phyloP scores from a whole-genome alignment of 164 flowering plant species.

The Platanus orientalis region DNA sequence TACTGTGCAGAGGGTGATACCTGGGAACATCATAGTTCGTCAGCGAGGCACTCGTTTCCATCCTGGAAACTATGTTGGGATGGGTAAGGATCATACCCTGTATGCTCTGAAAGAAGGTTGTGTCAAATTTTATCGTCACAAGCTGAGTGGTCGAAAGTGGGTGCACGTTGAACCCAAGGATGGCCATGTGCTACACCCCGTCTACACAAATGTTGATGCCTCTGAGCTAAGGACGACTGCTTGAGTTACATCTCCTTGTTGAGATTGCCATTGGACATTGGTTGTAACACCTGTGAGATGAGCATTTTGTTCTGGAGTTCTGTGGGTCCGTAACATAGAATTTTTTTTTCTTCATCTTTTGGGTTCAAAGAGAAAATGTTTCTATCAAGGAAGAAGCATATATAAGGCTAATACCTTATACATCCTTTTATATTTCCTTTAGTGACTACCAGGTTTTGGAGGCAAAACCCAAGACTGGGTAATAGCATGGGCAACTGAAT shows the following conservation, averaged over 20 bases:
- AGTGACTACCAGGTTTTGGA: no score
- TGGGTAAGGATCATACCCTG: constrained; percentile 91
- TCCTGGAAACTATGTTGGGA: constrained; percentile 92
- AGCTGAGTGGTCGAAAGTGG: constrained; percentile 83
- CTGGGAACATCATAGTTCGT: constrained; percentile 90
- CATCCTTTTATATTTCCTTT: no score
- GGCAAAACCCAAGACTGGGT: no score
- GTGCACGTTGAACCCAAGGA: constrained; percentile 84
- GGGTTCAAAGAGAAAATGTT: no score
- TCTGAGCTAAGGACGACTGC: constrained; percentile 21
- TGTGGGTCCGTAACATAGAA: no score
- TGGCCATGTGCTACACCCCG: constrained; percentile 77
- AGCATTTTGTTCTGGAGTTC: background rate
- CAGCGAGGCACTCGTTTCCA: constrained; percentile 94
- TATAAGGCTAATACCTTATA: no score
- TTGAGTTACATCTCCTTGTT: constrained; percentile 4
- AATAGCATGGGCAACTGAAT: no score
- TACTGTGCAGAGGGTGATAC: constrained; percentile 73
- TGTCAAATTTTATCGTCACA: constrained; percentile 74
- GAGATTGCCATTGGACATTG: background rate
- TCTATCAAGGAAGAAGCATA: no score
- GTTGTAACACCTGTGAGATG: background rate
- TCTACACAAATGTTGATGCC: constrained; percentile 35
- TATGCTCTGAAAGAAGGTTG: constrained; percentile 84
- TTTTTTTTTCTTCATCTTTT: no score